Base-by-base conservation (phyloP, 2,329 filamentous ascomycete species). In the Sporothrix schenckii region DNA sequence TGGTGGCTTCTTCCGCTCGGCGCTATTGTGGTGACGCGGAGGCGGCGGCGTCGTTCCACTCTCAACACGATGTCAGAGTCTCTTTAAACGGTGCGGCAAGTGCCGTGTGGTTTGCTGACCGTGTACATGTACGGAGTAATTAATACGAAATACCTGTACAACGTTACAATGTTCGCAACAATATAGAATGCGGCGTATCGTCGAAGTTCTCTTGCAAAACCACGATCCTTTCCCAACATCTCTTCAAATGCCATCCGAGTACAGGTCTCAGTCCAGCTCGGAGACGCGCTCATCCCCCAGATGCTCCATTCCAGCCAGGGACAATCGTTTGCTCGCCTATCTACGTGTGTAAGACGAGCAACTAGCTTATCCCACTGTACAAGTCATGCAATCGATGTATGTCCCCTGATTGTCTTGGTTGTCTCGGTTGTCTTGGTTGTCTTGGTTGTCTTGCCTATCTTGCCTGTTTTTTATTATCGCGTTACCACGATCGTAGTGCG, bases 231-330 rank as follows among this genome's bases (percentile, higher is more conserved):
- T 24, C 9, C 11, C 27, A 16, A 34, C 5, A 27, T 3, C 53
- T n/a, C 27, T 3, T 9, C 10, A 19, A 60, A 60, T 10, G 24
- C 24, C 24, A 3, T 24, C 24, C 56, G 21, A 19, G 19, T 9
- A 13, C 14, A 63, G 41, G 58, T 63, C 58, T 63, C 58, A 63
- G 34, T 47, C 21, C 58, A 63, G 58, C 58, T 63, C 58, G n/a
- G 58, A 13, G 7, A 13, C 34, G 13, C 21, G 58, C 58, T 19
- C 58, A 61, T 61, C 39, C 39, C 39, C 58, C 39, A 13, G 39
- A 47, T 27, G 58, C 58, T 63, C 39, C 58, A 63, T 63, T 13
- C 58, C 58, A 63, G 58, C 13, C n/a, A 27, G 39, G n/a, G 11
- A 47, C 58, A 47, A 63, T 21, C 41, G n/a, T 19, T n/a, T 50